A percentile compares a stretch with the other conserved stretches of the same genome.
phyloP scores from a whole-genome alignment of 2,329 filamentous ascomycete genomes.

The Ophiobolus disseminans region DNA sequence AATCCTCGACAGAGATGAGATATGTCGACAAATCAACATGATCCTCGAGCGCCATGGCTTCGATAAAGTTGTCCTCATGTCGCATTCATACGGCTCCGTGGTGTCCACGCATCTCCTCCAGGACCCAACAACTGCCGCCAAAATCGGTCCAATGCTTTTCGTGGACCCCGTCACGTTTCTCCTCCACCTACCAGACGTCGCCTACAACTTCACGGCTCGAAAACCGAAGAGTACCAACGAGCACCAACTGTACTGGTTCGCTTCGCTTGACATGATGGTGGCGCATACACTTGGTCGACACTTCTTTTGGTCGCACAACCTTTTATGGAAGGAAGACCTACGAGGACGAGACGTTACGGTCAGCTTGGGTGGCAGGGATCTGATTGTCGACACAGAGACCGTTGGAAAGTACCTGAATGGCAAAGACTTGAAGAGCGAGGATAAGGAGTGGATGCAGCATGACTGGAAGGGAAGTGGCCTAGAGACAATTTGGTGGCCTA shows the following conservation, averaged over 20 bases:
- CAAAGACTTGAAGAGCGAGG: constrained; percentile 38
- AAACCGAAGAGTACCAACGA: constrained; percentile 64
- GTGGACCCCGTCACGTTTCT: constrained; percentile 72
- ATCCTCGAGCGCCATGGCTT: constrained; percentile 67
- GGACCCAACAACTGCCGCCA: constrained; percentile 52
- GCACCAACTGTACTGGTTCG: constrained; percentile 75
- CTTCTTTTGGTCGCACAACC: constrained; percentile 76
- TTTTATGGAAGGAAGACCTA: constrained; percentile 73
- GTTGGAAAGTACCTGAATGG: constrained; percentile 65
- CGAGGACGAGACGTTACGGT: constrained; percentile 60
- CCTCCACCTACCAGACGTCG: constrained; percentile 72
- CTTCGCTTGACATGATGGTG: constrained; percentile 70
- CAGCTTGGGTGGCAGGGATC: constrained; percentile 64
- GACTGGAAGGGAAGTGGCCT: constrained; percentile 54
- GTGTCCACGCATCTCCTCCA: constrained; percentile 68
- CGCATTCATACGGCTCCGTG: constrained; percentile 69
- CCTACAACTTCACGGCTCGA: constrained; percentile 68
- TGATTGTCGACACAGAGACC: constrained; percentile 68
- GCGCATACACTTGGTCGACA: constrained; percentile 68
- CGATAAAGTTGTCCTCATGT: constrained; percentile 65
- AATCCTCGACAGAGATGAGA: constrained; percentile 60
- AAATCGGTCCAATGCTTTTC: constrained; percentile 59
- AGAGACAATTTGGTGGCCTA: constrained; percentile 67
- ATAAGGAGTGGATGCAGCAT: constrained; percentile 39
- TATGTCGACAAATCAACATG: constrained; percentile 62